Conservation (phyloP, 768 basidiomycete genomes). For the Tricholomella constricta region DNA sequence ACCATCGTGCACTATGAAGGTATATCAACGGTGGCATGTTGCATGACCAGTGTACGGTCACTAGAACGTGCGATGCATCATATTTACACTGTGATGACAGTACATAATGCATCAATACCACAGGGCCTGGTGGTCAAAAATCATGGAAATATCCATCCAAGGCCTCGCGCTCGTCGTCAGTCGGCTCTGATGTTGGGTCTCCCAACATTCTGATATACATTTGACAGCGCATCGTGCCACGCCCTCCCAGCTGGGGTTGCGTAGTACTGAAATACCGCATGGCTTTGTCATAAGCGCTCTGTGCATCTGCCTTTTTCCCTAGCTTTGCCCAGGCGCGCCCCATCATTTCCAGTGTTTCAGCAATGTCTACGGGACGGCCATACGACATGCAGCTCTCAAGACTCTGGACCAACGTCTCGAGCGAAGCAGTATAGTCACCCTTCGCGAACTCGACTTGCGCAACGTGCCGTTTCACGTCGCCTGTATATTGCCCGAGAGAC, state of each 20-base stretch:
- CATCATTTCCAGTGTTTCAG: neutral
- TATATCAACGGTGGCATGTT: too few species aligned
- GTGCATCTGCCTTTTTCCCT: neutral
- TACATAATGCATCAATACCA: too few species aligned
- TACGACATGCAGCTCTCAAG: neutral
- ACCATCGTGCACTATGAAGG: too few species aligned
- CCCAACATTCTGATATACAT: neutral
- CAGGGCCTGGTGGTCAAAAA: too few species aligned
- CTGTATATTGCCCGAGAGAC: neutral
- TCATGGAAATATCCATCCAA: too few species aligned
- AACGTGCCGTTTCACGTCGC: neutral
- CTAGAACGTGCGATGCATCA: too few species aligned
- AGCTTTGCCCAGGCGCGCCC: neutral
- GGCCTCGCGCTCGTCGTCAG: neutral
- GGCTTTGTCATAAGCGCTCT: neutral
- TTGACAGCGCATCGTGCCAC: neutral
- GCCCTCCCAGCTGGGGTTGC: neutral
- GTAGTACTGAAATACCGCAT: neutral
- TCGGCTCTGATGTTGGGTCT: neutral
- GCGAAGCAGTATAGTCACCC: neutral
- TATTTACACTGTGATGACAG: too few species aligned
- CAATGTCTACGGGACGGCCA: neutral
- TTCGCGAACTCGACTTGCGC: neutral
- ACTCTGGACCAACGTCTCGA: neutral
- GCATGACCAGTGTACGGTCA: too few species aligned